Evolutionary conservation across 495 filamentous ascomycete species (phyloP), one percentile per base, ranked within the genome.

Genomic region (Penicillium fimorum): DNA sequence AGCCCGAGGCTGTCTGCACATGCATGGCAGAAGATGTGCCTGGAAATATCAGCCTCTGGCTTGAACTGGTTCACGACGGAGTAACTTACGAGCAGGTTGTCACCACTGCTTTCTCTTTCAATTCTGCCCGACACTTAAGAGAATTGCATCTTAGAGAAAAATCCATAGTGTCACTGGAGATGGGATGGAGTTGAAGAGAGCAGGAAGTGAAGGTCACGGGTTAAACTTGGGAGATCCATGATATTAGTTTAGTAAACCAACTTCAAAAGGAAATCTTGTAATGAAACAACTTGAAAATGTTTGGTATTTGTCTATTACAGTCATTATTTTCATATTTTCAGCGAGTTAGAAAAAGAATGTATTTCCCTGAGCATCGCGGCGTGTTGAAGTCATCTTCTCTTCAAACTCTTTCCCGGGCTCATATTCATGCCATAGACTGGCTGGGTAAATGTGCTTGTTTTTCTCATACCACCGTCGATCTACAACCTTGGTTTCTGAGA

Each of bases 371-470:
- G 82, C 78, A 79, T 98, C 94, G 55, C 90, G 84, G 66, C 88
- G 79, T 18, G 69, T 76, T 13, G 74, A 71, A 25, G 64, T 70
- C 50, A 92, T 86, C 68, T 89, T 88, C 56, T 82, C 84, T 57
- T 85, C 79, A 67, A 97, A 96, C 57, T 97, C 88, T 72, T 86
- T 87, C 27, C 86, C 87, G 2, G 91, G 89, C 57, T 97, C 92
- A 71, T 96, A 98, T 56, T 96, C 89, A 56, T 92, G 90, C 94
- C 94, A 98, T 15, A 94, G 79, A 68, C 89, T 96, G 6, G 93
- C 94, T 0, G 94, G 94, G 70, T 92, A 97, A 46, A 97, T 97
- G 62, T 98, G 94, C 69, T 97, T 98, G 69, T 97, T 96, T 61
- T 86, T 80, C 75, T 96, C 90, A 67, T 97, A 98, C 94, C 94